A percentile compares a stretch with the other conserved stretches of the same genome.
Conservation (phyloP, 225 moss, liverwort and hornwort genomes). For the Polytrichum formosum region DNA sequence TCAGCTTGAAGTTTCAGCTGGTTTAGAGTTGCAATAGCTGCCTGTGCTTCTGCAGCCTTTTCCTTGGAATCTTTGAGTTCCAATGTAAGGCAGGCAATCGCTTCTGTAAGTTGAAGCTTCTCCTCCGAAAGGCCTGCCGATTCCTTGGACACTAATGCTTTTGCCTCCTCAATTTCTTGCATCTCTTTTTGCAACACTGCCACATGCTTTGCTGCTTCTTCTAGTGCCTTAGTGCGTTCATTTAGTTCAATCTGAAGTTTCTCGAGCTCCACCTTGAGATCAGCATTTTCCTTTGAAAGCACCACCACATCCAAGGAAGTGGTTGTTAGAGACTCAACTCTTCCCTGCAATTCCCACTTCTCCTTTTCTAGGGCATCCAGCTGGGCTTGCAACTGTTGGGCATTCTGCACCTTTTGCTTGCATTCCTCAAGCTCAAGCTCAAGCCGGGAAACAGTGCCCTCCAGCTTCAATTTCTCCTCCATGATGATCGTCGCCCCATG, state of each 20-base stretch:
- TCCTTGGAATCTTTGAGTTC: conserved; percentile 11
- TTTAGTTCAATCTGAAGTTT: conserved; percentile 21
- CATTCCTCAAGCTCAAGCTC: conserved; percentile 37
- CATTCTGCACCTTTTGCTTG: conserved; percentile 8
- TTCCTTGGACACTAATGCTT: neutral
- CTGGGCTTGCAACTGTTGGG: conserved; percentile 15
- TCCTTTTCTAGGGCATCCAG: conserved; percentile 17
- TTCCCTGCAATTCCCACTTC: conserved; percentile 16
- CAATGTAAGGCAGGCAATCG: neutral
- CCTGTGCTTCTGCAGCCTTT: conserved; percentile 9
- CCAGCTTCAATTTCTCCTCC: conserved; percentile 42
- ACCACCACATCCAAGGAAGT: conserved; percentile 6
- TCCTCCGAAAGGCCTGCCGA: conserved; percentile 4
- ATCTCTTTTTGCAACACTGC: conserved; percentile 10
- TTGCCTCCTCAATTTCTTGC: conserved; percentile 10
- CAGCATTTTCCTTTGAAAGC: conserved; percentile 22
- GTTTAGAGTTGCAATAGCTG: conserved; percentile 14
- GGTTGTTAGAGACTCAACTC: conserved; percentile 9
- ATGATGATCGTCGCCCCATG: conserved; percentile 14
- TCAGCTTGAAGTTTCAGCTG: conserved; percentile 24
- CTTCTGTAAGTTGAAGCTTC: conserved; percentile 2
- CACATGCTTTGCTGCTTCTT: conserved; percentile 8
- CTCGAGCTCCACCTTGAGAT: conserved; percentile 17
- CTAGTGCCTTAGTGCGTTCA: conserved; percentile 25
- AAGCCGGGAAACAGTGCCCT: conserved; percentile 29